These are phyloP conservation scores for Chaetomiaceae sp. DNA, from an alignment of 2,329 filamentous ascomycete genomes.

Conservation along the genomic window DNA sequence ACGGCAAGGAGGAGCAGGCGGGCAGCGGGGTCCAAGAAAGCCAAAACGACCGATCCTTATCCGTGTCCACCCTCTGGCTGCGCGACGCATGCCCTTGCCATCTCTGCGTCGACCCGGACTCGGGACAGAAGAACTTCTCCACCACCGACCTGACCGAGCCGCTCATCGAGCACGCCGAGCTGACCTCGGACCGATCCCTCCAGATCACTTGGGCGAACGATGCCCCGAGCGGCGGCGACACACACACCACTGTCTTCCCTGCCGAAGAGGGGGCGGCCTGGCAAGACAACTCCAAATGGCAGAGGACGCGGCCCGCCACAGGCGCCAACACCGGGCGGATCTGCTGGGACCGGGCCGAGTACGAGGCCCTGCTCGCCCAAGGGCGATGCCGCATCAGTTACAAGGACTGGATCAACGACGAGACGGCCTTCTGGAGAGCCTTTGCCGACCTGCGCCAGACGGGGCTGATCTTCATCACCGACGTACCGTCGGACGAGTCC, in stretches of 20 bases:
- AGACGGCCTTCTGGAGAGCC: slow-evolving; percentile 53
- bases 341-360: slow-evolving; percentile 40
- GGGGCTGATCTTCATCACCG: slow-evolving; percentile 73
- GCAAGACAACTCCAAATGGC: neutral
- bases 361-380: slow-evolving; percentile 45
- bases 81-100: slow-evolving; percentile 54
- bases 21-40: too few relatives aligned
- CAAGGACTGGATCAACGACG: slow-evolving; percentile 63
- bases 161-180: slow-evolving; percentile 29
- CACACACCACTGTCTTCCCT: slow-evolving; percentile 35
- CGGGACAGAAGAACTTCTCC: slow-evolving; percentile 54
- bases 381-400: slow-evolving; percentile 55
- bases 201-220: slow-evolving; percentile 57
- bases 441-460: slow-evolving; percentile 59
- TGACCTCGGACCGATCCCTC: slow-evolving; percentile 41
- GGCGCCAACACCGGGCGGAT: slow-evolving; percentile 8
- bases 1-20: neutral
- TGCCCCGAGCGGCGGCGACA: slow-evolving; percentile 31
- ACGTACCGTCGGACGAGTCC: slow-evolving; percentile 64
- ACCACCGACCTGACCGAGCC: slow-evolving; percentile 40
- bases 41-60: neutral
- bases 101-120: slow-evolving; percentile 51
- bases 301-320: neutral
- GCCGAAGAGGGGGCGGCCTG: slow-evolving; percentile 25
- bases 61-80: slow-evolving; percentile 31